These are phyloP conservation scores for Mycena venus DNA, from an alignment of 768 basidiomycete genomes.

Conservation along the genomic window DNA sequence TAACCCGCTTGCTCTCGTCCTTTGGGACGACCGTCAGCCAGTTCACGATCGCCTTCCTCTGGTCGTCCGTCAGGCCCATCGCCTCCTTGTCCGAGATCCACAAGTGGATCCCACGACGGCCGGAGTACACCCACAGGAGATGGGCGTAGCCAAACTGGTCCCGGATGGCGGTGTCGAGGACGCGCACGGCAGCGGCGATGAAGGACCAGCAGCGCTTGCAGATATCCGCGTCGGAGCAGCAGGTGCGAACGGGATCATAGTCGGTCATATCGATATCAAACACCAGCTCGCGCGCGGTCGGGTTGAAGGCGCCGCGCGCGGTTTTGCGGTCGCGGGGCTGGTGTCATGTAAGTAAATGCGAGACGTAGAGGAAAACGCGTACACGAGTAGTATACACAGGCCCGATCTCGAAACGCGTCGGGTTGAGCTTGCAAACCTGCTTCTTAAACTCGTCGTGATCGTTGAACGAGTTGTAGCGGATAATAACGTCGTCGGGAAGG, in stretches of 20 bases:
- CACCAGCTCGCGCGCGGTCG: constrained; percentile 90
- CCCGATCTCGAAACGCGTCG: constrained; percentile 96
- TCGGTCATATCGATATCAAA: constrained; percentile 99
- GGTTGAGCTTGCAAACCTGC: constrained; percentile 86
- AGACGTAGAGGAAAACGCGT: constrained; percentile 47
- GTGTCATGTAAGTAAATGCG: background rate
- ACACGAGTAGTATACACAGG: constrained; percentile 92
- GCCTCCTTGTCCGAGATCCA: constrained; percentile 96
- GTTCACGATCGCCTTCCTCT: constrained; percentile 87
- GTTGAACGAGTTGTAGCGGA: constrained; percentile 94
- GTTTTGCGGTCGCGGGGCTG: constrained; percentile 94
- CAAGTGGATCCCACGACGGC: constrained; percentile 97
- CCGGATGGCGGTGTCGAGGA: constrained; percentile 83
- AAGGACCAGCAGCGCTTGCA: constrained; percentile 96
- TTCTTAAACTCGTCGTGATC: constrained; percentile 92
- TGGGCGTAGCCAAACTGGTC: constrained; percentile 93
- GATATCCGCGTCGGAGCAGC: constrained; percentile 92
- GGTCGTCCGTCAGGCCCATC: constrained; percentile 91
- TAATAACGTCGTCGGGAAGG: constrained; percentile 89
- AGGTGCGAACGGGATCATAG: constrained; percentile 95
- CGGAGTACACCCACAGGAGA: constrained; percentile 98
- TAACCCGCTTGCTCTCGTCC: constrained; percentile 86
- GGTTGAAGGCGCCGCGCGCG: constrained; percentile 77
- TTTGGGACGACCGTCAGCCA: constrained; percentile 89
- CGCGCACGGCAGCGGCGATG: constrained; percentile 91